These are phyloP conservation scores for Protea cynaroides DNA, from an alignment of 164 flowering plant genomes.

Conservation along the genomic window DNA sequence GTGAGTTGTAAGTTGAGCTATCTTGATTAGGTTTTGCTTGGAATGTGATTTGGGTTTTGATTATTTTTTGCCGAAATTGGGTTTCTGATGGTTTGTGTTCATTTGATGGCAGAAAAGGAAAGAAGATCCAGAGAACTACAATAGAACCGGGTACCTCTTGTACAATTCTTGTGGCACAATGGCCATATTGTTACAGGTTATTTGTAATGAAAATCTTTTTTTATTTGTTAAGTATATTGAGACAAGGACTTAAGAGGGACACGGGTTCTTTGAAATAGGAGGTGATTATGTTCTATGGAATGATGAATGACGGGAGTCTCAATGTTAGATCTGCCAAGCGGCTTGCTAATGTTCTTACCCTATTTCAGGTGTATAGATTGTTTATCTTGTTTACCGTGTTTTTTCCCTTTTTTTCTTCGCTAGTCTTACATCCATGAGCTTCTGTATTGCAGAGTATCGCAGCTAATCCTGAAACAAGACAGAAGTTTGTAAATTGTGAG, in stretches of 20 bases:
- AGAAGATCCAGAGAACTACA: constrained; percentile 31
- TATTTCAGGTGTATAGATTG: constrained; percentile 30
- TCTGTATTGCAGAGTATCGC: constrained; percentile 34
- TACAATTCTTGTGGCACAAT: constrained; percentile 35
- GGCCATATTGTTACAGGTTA: constrained; percentile 39
- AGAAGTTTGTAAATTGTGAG: constrained; percentile 29
- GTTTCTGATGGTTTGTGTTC: neutral
- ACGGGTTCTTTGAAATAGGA: constrained; percentile 28
- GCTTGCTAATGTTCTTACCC: constrained; percentile 41
- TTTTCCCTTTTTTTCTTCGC: neutral
- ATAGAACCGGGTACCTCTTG: constrained; percentile 22
- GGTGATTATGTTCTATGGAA: constrained; percentile 19
- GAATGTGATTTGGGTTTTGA: neutral
- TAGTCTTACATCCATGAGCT: neutral
- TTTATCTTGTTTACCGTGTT: neutral
- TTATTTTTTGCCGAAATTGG: neutral
- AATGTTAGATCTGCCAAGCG: constrained; percentile 29
- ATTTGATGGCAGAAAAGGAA: constrained; percentile 23
- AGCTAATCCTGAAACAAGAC: constrained; percentile 35
- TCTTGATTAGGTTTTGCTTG: neutral
- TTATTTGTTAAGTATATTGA: neutral
- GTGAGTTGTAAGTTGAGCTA: neutral
- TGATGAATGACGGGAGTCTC: constrained; percentile 19
- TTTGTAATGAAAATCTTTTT: neutral
- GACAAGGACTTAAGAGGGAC: neutral